Percentiles rank a stretch among this genome's conserved stretches.
These are phyloP conservation scores for Talaromyces funiculosus DNA, from an alignment of 2,329 filamentous ascomycete species.

Conservation along the genomic window DNA sequence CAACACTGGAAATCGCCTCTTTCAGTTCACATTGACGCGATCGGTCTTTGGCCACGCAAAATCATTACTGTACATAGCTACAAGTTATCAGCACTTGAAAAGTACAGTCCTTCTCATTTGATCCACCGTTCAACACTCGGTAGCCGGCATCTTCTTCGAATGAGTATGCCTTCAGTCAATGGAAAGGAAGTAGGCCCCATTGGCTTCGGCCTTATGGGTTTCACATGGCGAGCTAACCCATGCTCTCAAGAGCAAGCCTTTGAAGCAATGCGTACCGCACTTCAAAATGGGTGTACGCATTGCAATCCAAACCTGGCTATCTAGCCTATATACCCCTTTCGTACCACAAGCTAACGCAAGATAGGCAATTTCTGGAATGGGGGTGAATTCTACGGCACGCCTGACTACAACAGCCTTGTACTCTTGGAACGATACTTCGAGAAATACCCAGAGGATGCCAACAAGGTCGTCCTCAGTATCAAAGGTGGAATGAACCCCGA, in stretches of 20 bases:
- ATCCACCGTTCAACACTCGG: neutral
- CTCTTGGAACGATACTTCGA: conserved; percentile 59
- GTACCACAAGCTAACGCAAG: neutral
- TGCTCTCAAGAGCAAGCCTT: conserved; percentile 7
- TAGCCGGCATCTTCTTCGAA: neutral
- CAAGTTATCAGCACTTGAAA: neutral
- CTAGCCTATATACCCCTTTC: neutral
- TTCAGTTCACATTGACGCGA: neutral
- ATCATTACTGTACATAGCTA: neutral
- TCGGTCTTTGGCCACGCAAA: neutral
- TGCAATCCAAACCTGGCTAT: neutral
- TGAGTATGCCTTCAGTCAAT: neutral
- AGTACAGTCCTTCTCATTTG: neutral
- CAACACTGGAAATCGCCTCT: neutral
- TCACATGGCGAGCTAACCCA: conserved; percentile 7
- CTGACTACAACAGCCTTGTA: conserved; percentile 53
- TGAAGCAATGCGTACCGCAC: conserved; percentile 1
- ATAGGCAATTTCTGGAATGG: neutral
- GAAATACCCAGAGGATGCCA: conserved; percentile 58
- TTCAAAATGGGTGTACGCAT: conserved; percentile 1
- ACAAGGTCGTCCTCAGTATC: conserved; percentile 24
- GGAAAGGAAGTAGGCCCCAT: conserved; percentile 5
- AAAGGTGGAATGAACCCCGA: neutral
- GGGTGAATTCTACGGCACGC: conserved; percentile 47
- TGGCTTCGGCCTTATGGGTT: conserved; percentile 7